Evolutionary conservation across 2,329 filamentous ascomycete genomes (phyloP).

Genomic region (Ciborinia camelliae): DNA sequence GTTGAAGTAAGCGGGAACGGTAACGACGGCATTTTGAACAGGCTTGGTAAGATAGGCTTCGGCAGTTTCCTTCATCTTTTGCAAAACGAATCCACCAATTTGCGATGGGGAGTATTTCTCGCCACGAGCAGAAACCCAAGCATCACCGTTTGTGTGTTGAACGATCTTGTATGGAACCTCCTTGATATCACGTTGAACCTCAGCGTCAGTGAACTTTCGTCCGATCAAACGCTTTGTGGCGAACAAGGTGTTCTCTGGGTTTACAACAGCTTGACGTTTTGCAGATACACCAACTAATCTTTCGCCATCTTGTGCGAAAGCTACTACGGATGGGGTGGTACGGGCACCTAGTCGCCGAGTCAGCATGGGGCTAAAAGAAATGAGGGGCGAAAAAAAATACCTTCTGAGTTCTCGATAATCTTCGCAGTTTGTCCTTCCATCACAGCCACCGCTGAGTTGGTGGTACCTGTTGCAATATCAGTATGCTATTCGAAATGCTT

Average conservation of each 20-base stretch:
- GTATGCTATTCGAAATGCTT: constrained; percentile 21
- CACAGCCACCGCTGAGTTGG: constrained; percentile 93
- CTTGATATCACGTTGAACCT: constrained; percentile 96
- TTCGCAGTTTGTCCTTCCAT: constrained; percentile 96
- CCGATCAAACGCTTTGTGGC: constrained; percentile 98
- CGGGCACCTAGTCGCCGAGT: constrained; percentile 60
- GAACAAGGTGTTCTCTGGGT: constrained; percentile 97
- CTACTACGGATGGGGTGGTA: constrained; percentile 91
- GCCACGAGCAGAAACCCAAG: constrained; percentile 89
- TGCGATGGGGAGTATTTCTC: constrained; percentile 98
- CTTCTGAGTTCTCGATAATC: constrained; percentile 98
- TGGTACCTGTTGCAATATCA: constrained; percentile 59
- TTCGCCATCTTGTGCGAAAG: constrained; percentile 93
- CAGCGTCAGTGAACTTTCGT: constrained; percentile 88
- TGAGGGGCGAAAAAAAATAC: constrained; percentile 44
- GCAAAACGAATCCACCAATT: constrained; percentile 91
- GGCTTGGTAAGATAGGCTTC: constrained; percentile 88
- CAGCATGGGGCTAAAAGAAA: background rate
- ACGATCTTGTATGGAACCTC: constrained; percentile 99
- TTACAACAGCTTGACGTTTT: constrained; percentile 97
- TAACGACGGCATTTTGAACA: constrained; percentile 94
- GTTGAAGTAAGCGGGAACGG: constrained; percentile 97
- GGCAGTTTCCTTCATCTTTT: constrained; percentile 99
- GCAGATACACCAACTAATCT: constrained; percentile 94
- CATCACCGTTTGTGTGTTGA: constrained; percentile 93